Percentiles rank a stretch among this genome's conserved stretches.
These are phyloP conservation scores for Conidiobolus incongruus DNA, from an alignment of 371 early-diverging fungal genomes.

Conservation along the genomic window DNA sequence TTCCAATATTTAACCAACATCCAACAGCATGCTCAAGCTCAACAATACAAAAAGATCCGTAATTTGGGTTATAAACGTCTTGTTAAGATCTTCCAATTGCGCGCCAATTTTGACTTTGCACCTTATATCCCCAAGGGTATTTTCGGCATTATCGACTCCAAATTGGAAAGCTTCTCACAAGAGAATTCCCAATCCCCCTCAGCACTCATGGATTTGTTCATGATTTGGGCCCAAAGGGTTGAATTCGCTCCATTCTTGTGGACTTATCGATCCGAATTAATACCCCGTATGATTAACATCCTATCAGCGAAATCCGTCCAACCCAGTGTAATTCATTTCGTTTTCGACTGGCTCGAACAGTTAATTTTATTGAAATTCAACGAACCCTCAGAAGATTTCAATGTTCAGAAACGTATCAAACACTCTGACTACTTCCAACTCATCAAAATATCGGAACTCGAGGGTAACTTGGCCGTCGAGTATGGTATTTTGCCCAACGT, in stretches of 20 bases:
- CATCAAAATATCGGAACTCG: no score
- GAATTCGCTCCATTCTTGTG: slow-evolving; percentile 37
- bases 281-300: no score
- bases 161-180: slow-evolving; percentile 35
- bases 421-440: no score
- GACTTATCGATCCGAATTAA: no score
- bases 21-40: slow-evolving; percentile 5
- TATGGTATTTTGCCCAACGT: slow-evolving; percentile 33
- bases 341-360: no score
- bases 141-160: slow-evolving; percentile 32
- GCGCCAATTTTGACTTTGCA: slow-evolving; percentile 37
- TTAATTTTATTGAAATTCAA: no score
- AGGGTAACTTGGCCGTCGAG: no score
- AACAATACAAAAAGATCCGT: slow-evolving; percentile 31
- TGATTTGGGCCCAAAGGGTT: slow-evolving; percentile 41
- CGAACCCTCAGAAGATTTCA: no score
- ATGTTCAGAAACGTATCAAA: no score
- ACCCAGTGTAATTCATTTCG: slow-evolving; percentile 38
- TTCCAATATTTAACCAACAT: slow-evolving; percentile 9
- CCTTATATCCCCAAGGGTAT: slow-evolving; percentile 56
- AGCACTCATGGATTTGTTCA: slow-evolving; percentile 48
- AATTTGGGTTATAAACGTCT: slow-evolving; percentile 51
- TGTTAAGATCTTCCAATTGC: no score
- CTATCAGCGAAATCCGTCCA: slow-evolving; percentile 60
- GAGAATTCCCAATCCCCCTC: slow-evolving; percentile 76